phyloP scores from a whole-genome alignment of 331 rosid genomes.

The Pyrus hybrid region DNA sequence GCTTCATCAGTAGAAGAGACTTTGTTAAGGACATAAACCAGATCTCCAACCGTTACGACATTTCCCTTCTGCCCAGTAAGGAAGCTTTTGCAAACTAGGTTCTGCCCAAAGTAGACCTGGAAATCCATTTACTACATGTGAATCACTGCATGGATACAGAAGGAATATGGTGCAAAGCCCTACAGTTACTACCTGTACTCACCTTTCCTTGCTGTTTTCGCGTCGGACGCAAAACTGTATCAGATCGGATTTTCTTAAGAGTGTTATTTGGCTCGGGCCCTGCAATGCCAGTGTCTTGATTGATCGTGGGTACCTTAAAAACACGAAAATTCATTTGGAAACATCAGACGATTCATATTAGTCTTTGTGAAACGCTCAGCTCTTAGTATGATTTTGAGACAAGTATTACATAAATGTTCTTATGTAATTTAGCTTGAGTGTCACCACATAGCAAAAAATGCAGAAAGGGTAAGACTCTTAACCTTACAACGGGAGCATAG shows the following conservation, averaged over 20 bases:
- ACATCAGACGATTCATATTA: not conserved
- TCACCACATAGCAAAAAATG: not conserved
- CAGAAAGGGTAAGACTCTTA: conserved; percentile 5
- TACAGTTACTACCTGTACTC: conserved; percentile 11
- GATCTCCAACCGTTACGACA: conserved; percentile 48
- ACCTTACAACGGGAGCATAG: conserved; percentile 92
- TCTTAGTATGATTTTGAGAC: not conserved
- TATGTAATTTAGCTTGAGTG: conserved; percentile 4
- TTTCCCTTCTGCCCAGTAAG: conserved; percentile 35
- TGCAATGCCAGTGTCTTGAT: conserved; percentile 58
- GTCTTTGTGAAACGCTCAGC: no score
- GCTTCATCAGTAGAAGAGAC: conserved; percentile 58
- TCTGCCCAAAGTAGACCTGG: conserved; percentile 83
- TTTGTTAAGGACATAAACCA: conserved; percentile 42
- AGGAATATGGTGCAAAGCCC: not conserved
- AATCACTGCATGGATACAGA: conserved; percentile 3
- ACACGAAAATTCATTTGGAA: not conserved
- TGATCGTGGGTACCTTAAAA: conserved; percentile 56
- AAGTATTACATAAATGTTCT: not conserved
- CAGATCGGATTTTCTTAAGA: conserved; percentile 53
- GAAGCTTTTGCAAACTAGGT: conserved; percentile 58
- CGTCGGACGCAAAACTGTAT: conserved; percentile 51
- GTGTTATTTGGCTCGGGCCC: conserved; percentile 57
- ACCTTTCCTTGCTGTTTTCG: conserved; percentile 53
- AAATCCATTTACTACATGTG: conserved; percentile 10